Conservation (phyloP, 2,329 filamentous ascomycete genomes). For the Colletotrichum spaethianum region DNA sequence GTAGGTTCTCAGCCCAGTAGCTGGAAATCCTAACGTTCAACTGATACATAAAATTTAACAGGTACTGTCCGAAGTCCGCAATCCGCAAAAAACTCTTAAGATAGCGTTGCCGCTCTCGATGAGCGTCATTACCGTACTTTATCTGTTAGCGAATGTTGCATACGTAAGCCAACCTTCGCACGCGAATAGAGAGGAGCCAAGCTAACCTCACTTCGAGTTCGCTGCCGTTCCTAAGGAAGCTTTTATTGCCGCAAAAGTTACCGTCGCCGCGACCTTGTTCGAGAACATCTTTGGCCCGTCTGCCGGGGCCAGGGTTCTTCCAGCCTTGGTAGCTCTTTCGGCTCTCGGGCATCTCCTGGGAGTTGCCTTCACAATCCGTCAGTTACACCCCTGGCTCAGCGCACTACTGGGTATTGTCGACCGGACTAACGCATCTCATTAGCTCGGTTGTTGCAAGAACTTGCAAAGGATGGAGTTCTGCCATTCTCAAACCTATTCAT, state of each 20-base stretch:
- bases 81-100: conserved; percentile 35
- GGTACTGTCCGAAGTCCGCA: conserved; percentile 35
- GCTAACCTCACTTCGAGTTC: background rate
- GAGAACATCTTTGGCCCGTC: conserved; percentile 34
- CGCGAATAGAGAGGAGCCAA: background rate
- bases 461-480: conserved; percentile 39
- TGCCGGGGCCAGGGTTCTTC: conserved; percentile 30
- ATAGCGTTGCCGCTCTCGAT: conserved; percentile 34
- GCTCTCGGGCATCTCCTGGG: conserved; percentile 36
- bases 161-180: background rate
- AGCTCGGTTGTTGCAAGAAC: conserved; percentile 45
- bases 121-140: conserved; percentile 30
- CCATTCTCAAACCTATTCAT: conserved; percentile 46
- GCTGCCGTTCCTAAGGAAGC: conserved; percentile 37
- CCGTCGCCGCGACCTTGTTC: conserved; percentile 36
- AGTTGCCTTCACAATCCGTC: conserved; percentile 35
- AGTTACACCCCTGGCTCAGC: background rate
- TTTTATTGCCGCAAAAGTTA: conserved; percentile 39
- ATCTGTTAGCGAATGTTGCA: conserved; percentile 33
- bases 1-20: background rate
- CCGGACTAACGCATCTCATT: background rate
- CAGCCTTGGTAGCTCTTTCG: conserved; percentile 29
- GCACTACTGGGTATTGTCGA: background rate
- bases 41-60: background rate
- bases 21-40: rapidly evolving